Conservation (phyloP, 176 grass and related monocot genomes). For the Dactylis glomerata region DNA sequence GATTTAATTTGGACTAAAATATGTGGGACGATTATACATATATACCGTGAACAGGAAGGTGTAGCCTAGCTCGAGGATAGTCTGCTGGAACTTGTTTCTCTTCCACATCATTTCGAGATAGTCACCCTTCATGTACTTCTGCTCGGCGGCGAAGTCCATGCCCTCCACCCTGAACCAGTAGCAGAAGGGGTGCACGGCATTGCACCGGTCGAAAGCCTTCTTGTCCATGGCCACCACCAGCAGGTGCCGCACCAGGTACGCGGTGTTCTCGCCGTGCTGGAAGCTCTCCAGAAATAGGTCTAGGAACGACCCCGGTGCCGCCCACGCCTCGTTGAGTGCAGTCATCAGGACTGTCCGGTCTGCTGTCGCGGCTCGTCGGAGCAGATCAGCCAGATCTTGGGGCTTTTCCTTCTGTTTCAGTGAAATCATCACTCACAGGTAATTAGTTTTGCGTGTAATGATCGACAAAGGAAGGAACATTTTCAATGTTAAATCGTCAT, state of each 20-base stretch:
- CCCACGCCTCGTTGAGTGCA: conserved; percentile 71
- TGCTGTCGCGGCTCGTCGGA: conserved; percentile 42
- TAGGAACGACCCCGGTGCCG: conserved; percentile 54
- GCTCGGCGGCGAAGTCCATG: conserved; percentile 57
- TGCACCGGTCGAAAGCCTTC: conserved; percentile 45
- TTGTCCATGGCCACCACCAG: conserved; percentile 62
- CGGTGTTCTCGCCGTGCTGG: conserved; percentile 37
- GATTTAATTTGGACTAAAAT: not conserved
- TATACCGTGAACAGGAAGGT: conserved; percentile 75
- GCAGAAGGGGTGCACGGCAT: conserved; percentile 55
- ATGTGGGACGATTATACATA: not conserved
- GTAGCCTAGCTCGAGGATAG: conserved; percentile 64
- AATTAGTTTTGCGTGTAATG: not conserved
- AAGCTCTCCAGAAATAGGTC: conserved; percentile 85
- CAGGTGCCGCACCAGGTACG: conserved; percentile 49
- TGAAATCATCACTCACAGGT: not conserved
- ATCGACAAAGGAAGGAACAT: not conserved
- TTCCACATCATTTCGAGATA: conserved; percentile 91
- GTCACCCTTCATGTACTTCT: conserved; percentile 67
- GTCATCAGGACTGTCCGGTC: conserved; percentile 69
- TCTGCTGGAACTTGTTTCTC: conserved; percentile 53
- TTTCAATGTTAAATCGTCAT: not conserved
- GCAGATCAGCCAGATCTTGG: conserved; percentile 40
- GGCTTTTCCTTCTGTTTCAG: not conserved
- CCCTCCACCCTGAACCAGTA: conserved; percentile 46